Evolutionary conservation across 768 basidiomycete genomes (phyloP).

Genomic region (Tulasnella calospora): DNA sequence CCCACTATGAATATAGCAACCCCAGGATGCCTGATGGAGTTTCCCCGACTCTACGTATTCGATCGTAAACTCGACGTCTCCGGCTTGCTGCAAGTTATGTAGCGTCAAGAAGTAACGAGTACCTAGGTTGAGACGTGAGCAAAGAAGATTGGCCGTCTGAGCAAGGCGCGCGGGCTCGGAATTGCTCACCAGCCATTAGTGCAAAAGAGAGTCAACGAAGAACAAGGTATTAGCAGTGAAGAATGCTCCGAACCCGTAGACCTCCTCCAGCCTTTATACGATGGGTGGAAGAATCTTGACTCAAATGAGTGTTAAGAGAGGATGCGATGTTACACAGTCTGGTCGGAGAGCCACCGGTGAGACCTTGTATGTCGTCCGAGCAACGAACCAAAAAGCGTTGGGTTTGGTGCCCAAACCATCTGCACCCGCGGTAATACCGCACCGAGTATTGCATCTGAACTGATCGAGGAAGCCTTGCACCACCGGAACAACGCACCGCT

Average conservation of each 20-base stretch:
- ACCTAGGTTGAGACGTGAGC: not conserved
- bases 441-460: not conserved
- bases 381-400: not conserved
- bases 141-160: not conserved
- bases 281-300: not conserved
- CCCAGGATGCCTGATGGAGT: conserved; percentile 1
- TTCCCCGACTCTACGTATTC: not conserved
- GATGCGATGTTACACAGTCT: not conserved
- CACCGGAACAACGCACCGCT: not conserved
- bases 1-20: not conserved
- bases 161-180: not conserved
- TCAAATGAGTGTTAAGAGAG: not conserved
- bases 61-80: not conserved
- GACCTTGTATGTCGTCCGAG: conserved; percentile 1
- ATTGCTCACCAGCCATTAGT: not conserved
- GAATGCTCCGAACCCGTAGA: not conserved
- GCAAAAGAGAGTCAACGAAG: not conserved
- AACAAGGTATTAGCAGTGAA: not conserved
- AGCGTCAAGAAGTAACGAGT: not conserved
- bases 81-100: not conserved
- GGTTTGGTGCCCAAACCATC: not conserved
- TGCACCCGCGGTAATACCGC: not conserved
- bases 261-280: not conserved
- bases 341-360: not conserved
- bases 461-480: conserved; percentile 1